Evolutionary conservation across 2,329 filamentous ascomycete genomes (phyloP).

Genomic region (Akanthomyces uredinophilus): DNA sequence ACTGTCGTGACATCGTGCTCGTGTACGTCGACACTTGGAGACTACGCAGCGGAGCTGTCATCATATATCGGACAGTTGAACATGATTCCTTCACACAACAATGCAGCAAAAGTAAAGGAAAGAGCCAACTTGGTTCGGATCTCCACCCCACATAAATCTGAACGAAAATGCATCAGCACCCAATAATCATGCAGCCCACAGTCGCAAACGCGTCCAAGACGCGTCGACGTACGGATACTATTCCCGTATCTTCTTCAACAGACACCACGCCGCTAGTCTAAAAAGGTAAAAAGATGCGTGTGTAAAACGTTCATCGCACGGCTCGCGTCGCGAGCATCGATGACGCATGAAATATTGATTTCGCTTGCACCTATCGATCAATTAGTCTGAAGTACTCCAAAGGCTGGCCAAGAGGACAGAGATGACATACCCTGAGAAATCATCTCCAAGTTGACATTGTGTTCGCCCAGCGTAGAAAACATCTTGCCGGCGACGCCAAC

Average conservation of each 20-base stretch:
- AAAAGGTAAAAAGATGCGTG: slow-evolving; percentile 92
- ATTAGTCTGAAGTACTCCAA: background rate
- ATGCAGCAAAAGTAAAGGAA: background rate
- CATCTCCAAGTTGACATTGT: slow-evolving; percentile 98
- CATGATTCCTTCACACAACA: background rate
- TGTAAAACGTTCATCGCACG: slow-evolving; percentile 94
- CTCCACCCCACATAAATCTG: background rate
- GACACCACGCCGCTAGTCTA: slow-evolving; percentile 54
- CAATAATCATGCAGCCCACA: background rate
- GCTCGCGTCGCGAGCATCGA: slow-evolving; percentile 84
- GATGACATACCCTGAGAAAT: slow-evolving; percentile 79
- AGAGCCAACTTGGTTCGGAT: background rate
- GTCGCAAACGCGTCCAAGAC: background rate
- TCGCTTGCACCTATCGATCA: slow-evolving; percentile 73
- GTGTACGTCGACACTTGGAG: no score
- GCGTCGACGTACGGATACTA: background rate
- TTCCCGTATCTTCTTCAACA: background rate
- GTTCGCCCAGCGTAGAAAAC: slow-evolving; percentile 90
- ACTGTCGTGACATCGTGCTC: no score
- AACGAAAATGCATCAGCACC: background rate
- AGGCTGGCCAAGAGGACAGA: background rate
- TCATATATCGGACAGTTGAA: no score
- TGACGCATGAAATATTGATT: slow-evolving; percentile 98
- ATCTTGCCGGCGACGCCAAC: slow-evolving; percentile 86
- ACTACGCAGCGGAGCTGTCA: no score